Evolutionary conservation across 1,139 yeast genomes (phyloP).

Genomic region (Taphrina pruni): DNA sequence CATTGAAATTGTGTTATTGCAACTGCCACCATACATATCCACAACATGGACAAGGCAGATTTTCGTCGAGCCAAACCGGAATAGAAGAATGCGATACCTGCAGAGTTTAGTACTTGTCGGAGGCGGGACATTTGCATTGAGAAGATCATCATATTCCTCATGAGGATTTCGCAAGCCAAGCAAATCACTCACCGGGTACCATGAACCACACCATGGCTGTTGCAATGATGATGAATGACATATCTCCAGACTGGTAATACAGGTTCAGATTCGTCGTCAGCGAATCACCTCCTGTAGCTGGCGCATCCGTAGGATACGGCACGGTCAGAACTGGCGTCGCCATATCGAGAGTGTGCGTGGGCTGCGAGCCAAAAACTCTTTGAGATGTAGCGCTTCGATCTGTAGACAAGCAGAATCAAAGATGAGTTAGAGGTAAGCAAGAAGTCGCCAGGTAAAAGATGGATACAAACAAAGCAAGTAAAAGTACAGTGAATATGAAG

Average conservation of each 20-base stretch:
- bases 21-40: constrained; percentile 80
- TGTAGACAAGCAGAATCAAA: too few relatives aligned
- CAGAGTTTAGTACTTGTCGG: not conserved
- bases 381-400: too few relatives aligned
- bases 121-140: not conserved
- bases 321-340: constrained; percentile 33
- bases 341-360: not conserved
- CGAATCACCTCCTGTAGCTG: constrained; percentile 42
- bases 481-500: not conserved
- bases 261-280: constrained; percentile 45
- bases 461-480: not conserved
- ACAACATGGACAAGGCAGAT: constrained; percentile 85
- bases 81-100: constrained; percentile 86
- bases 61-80: constrained; percentile 92
- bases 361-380: too few relatives aligned
- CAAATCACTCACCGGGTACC: constrained; percentile 62
- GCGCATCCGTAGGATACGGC: constrained; percentile 31
- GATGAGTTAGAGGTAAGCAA: too few relatives aligned
- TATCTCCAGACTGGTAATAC: constrained; percentile 60
- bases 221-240: constrained; percentile 54
- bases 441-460: not conserved
- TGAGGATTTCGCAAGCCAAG: too few relatives aligned
- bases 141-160: too few relatives aligned
- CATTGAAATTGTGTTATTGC: constrained; percentile 89
- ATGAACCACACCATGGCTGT: constrained; percentile 82